Conservation (phyloP, 306 rosid genomes). For the Malus orientalis region DNA sequence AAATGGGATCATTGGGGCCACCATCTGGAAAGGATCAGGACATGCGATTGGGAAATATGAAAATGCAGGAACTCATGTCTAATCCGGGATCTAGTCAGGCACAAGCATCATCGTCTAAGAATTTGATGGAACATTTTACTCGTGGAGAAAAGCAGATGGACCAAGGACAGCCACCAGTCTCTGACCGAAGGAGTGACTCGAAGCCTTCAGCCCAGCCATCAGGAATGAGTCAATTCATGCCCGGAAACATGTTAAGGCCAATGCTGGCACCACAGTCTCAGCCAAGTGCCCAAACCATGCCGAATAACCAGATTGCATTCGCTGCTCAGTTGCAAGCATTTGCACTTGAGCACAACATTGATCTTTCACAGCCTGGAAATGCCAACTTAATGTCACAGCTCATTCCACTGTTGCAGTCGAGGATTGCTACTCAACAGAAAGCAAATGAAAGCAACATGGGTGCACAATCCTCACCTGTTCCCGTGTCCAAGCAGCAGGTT, state of each 20-base stretch:
- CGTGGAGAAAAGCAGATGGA: slow-evolving; percentile 71
- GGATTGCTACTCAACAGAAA: slow-evolving; percentile 60
- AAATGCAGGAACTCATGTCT: slow-evolving; percentile 72
- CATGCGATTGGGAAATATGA: slow-evolving; percentile 60
- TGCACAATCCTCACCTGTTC: slow-evolving; percentile 52
- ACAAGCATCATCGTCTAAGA: slow-evolving; percentile 57
- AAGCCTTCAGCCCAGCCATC: slow-evolving; percentile 52
- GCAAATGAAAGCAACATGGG: slow-evolving; percentile 50
- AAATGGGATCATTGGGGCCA: slow-evolving; percentile 63
- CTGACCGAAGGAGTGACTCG: slow-evolving; percentile 60
- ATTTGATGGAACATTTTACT: slow-evolving; percentile 52
- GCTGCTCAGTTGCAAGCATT: slow-evolving; percentile 74
- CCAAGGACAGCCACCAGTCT: slow-evolving; percentile 54
- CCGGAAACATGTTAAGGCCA: slow-evolving; percentile 58
- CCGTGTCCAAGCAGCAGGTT: slow-evolving; percentile 68
- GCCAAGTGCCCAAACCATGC: slow-evolving; percentile 47
- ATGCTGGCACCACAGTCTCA: slow-evolving; percentile 51
- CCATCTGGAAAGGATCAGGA: slow-evolving; percentile 74
- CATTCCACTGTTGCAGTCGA: slow-evolving; percentile 65
- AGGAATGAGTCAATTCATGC: slow-evolving; percentile 44
- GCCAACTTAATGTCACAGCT: slow-evolving; percentile 65
- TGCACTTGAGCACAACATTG: slow-evolving; percentile 74
- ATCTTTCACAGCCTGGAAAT: slow-evolving; percentile 72
- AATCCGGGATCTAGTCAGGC: slow-evolving; percentile 54
- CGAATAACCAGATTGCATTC: slow-evolving; percentile 57